Base-by-base conservation (phyloP, 2,329 filamentous ascomycete species). In the Fonsecaea pugnacius region DNA sequence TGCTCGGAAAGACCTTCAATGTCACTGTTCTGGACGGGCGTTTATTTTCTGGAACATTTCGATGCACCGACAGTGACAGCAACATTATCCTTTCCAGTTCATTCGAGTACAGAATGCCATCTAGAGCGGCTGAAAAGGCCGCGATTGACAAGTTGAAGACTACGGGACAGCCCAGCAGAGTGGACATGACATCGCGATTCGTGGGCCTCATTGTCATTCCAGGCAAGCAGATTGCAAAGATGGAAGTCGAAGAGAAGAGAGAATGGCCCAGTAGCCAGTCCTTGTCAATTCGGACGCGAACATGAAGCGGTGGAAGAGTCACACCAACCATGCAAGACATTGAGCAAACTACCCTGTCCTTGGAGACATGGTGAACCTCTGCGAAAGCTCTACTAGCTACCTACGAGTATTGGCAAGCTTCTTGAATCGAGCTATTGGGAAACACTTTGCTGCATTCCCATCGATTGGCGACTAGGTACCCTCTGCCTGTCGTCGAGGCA, bases 181-280 rank as follows among this genome's bases (percentile, higher is more conserved):
- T 91, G 60, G 85, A 92, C 71, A 91, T 96, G 88, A 89, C 87
- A 30, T 92, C 90, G 70, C 87, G 95, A 60, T 96, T 92, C 74
- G 85, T 99, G 24, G 95, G 95, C 0, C 79, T 98, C 30, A 88
- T 99, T 2, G 93, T 97, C 27, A 87, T 99, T 3, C 95, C 95
- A 0, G 93, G 94, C 0, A 82, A 90, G 70, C 87, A 96, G 75
- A 91, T 99, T 70, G 87, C 84, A 64, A 94, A 90, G 80, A 92
- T 99, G 72, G 93, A 97, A 76, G 82, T 95, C 53, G 92, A 98
- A 74, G 89, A 94, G 69, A 73, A 71, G 58, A 59, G 65, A 40
- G 66, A 64, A 4, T 60, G 62, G 54, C 59, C 63, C 18, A 54
- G 63, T 48, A 61, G 55, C 21, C 69, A 66, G 38, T 46, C 63